phyloP scores from a whole-genome alignment of 305 asterid species.

The Fraxinus angustifolia region DNA sequence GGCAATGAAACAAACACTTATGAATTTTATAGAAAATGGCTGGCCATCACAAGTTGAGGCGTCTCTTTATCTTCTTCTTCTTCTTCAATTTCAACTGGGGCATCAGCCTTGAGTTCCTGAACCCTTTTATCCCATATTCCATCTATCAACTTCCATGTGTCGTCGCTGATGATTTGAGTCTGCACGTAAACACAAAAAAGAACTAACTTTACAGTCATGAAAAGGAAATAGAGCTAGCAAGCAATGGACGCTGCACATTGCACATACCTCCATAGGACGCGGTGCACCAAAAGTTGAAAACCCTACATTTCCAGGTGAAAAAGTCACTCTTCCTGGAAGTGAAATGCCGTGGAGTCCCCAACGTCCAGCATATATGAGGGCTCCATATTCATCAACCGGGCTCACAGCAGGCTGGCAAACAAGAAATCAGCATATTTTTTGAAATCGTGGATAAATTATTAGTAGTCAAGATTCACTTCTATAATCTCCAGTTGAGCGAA shows the following conservation, averaged over 20 bases:
- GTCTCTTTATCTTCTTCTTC: conserved; percentile 36
- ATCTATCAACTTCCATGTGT: conserved; percentile 87
- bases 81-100: conserved; percentile 44
- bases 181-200: conserved; percentile 35
- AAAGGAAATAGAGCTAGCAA: not conserved
- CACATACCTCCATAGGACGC: conserved; percentile 86
- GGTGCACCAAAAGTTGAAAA: conserved; percentile 90
- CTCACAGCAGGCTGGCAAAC: conserved; percentile 64
- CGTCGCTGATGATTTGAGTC: conserved; percentile 87
- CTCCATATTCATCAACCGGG: conserved; percentile 85
- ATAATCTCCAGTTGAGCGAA: conserved; percentile 7
- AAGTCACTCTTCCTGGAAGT: conserved; percentile 98
- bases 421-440: conserved; percentile 16
- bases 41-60: conserved; percentile 81
- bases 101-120: conserved; percentile 59
- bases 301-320: conserved; percentile 97
- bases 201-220: conserved; percentile 15
- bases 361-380: conserved; percentile 79
- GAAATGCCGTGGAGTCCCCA: conserved; percentile 95
- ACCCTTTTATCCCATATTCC: conserved; percentile 81
- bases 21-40: conserved; percentile 65
- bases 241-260: conserved; percentile 6
- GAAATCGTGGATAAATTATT: not conserved
- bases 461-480: not conserved
- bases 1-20: not conserved